Percentiles rank a stretch among this genome's conserved stretches.
phyloP scores from a whole-genome alignment of 305 asterid species.

The Rubia tinctorum region DNA sequence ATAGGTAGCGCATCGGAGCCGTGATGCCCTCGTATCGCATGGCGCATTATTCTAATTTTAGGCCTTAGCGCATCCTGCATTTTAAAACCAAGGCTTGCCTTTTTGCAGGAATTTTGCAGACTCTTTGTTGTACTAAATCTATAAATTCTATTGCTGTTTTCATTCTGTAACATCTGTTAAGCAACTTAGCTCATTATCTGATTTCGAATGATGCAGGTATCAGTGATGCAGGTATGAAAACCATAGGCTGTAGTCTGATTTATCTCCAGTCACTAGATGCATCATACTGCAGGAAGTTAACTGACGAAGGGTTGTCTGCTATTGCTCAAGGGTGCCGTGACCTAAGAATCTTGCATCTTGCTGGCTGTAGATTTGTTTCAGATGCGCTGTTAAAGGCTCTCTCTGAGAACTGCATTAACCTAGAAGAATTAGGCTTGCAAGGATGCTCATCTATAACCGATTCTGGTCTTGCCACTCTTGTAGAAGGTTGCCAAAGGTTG shows the following conservation, averaged over 20 bases:
- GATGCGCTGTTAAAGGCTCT: constrained; percentile 50
- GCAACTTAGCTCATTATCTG: constrained; percentile 16
- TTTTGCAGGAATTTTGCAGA: background rate
- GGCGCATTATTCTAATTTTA: no score
- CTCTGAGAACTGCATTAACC: constrained; percentile 43
- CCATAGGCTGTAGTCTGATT: constrained; percentile 60
- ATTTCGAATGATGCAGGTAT: constrained; percentile 47
- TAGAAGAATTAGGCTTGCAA: constrained; percentile 67
- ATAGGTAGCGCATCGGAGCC: no score
- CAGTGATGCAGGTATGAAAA: constrained; percentile 66
- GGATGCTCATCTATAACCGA: constrained; percentile 73
- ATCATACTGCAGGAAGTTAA: constrained; percentile 79
- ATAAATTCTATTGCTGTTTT: background rate
- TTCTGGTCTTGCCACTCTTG: constrained; percentile 65
- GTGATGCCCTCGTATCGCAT: no score
- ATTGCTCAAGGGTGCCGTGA: constrained; percentile 63
- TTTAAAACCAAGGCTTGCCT: no score
- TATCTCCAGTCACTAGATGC: constrained; percentile 67
- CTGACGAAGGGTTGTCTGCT: constrained; percentile 72
- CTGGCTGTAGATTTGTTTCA: constrained; percentile 70
- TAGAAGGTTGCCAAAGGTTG: constrained; percentile 63
- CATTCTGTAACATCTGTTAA: background rate
- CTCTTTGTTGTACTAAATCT: no score
- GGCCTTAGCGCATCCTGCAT: no score
- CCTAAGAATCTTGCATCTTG: constrained; percentile 56